Percentiles rank a stretch among this genome's conserved stretches.
Conservation (phyloP, 371 early-diverging fungal species). For the Rozella allomycis region DNA sequence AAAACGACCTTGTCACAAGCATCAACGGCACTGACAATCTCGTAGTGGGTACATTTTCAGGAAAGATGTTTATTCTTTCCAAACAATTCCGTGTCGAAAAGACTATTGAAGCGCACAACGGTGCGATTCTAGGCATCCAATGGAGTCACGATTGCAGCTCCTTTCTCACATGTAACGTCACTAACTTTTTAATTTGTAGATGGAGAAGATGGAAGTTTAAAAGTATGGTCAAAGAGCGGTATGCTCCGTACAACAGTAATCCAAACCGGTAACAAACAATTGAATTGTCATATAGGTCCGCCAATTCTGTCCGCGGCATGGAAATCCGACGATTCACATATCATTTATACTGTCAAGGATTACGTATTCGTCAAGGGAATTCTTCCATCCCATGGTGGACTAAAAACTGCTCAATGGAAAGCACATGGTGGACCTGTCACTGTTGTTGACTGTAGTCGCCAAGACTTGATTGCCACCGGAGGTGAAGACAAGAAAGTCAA, state of each 20-base stretch:
- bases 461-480: constrained; percentile 22
- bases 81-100: constrained; percentile 23
- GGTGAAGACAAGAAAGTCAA: constrained; percentile 28
- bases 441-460: constrained; percentile 18
- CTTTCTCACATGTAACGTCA: constrained; percentile 14
- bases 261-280: constrained; percentile 7
- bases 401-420: constrained; percentile 16
- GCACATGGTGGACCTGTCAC: constrained; percentile 26
- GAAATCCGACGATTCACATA: constrained; percentile 23
- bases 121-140: constrained; percentile 16
- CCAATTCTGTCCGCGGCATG: constrained; percentile 20
- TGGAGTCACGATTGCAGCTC: constrained; percentile 29
- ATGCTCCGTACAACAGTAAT: constrained; percentile 26
- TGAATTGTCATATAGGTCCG: constrained; percentile 4
- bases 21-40: too few relatives aligned
- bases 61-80: constrained; percentile 19
- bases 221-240: constrained; percentile 29
- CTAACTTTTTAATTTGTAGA: constrained; percentile 5
- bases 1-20: too few relatives aligned
- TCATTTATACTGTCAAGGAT: constrained; percentile 19
- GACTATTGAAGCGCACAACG: constrained; percentile 26
- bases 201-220: constrained; percentile 27
- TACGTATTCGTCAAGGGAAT: constrained; percentile 24
- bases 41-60: constrained; percentile 8
- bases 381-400: constrained; percentile 16